Evolutionary conservation across 257 asterid species (phyloP), one percentile per base, ranked within the genome.

Genomic region (Striga asiatica): DNA sequence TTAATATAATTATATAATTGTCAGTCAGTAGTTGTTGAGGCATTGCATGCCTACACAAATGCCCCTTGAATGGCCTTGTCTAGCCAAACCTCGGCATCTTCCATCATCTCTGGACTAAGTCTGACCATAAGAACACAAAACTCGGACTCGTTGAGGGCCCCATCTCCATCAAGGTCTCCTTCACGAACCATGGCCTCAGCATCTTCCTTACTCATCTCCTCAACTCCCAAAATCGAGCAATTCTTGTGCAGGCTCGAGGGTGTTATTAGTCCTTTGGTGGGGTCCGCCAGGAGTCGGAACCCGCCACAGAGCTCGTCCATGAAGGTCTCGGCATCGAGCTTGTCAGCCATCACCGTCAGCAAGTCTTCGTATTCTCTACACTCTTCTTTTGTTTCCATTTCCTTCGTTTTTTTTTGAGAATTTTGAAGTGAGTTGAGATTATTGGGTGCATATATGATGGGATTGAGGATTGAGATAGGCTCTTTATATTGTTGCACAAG

Each of bases 101-200:
- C 71, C 95, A 88, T 85, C 82, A 85, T 78, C 18, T 71, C 94
- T 0, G 97, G 94, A 64, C 97, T 83, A 2, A 85, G 84, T 66
- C 94, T 89, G 3, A 85, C 83, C 97, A 89, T 83, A 5, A 89
- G 72, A 18, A 85, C 67, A 53, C 97, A 85, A 31, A 84, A 88
- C 38, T 88, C 94, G 0, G 72, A 78, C 27, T 88, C 63, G 23
- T 71, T 75, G 2, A 88, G 75, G 2, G 83, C 77, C 2, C 85
- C 93, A 17, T 85, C 93, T 5, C 85, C 79, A 22, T 89, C 89
- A 9, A 89, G 61, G 50, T 85, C 93, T 0, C 93, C 92, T 66
- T 86, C 89, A 24, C 54, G 69, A 9, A 86, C 88, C 95, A 80
- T 82, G 7, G 77, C 83, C 38, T 65, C 78, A 2, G 88, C 81